Conservation (phyloP, 371 early-diverging fungal genomes). For the Polyrhizophydium stewartii region DNA sequence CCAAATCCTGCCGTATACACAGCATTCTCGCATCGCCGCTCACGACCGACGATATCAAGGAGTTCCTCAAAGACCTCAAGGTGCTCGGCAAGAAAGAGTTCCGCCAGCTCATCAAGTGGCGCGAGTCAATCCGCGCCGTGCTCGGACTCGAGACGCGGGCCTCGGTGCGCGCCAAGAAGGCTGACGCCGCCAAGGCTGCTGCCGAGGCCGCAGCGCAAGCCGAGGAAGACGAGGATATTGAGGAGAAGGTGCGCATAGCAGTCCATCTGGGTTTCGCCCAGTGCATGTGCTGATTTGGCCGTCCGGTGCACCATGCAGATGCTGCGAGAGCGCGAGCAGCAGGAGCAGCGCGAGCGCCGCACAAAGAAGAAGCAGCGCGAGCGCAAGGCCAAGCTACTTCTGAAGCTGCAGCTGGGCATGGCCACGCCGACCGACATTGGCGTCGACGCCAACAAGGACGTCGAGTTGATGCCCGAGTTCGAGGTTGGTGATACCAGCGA, state of each 20-base stretch:
- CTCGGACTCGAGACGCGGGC: constrained; percentile 38
- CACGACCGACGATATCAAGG: constrained; percentile 77
- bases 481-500: constrained; percentile 13
- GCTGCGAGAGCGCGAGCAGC: constrained; percentile 42
- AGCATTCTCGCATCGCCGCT: constrained; percentile 21
- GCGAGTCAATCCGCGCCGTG: constrained; percentile 62
- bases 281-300: no score
- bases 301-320: not conserved
- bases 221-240: constrained; percentile 46
- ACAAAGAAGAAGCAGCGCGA: constrained; percentile 63
- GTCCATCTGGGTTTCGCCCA: not conserved
- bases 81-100: constrained; percentile 93
- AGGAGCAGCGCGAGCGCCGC: constrained; percentile 25
- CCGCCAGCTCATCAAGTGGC: constrained; percentile 85
- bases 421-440: constrained; percentile 78
- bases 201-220: constrained; percentile 48
- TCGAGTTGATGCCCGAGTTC: constrained; percentile 11
- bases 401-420: constrained; percentile 91
- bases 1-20: no score
- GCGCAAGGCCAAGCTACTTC: constrained; percentile 63
- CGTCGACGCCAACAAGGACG: constrained; percentile 44
- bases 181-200: constrained; percentile 47
- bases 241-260: constrained; percentile 1
- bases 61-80: constrained; percentile 80
- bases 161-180: constrained; percentile 36